Conservation (phyloP, 2,329 filamentous ascomycete genomes). For the Epichloe brachyelytri region DNA sequence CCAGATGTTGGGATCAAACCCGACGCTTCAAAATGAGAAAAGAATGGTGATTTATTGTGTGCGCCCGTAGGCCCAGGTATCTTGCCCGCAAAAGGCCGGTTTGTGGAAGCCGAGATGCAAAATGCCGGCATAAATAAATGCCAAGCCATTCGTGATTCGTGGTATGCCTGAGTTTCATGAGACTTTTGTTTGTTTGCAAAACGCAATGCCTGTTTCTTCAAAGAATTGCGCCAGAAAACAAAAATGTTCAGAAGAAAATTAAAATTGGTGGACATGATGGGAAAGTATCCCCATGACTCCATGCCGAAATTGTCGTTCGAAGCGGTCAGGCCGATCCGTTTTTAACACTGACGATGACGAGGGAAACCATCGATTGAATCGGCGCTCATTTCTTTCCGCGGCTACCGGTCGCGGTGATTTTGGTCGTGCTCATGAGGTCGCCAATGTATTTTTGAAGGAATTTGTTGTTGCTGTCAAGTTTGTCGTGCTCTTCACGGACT, state of each 20-base stretch:
- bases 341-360: too few species aligned
- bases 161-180: neutral
- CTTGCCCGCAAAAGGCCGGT: neutral
- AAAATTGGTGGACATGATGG: too few species aligned
- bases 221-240: neutral
- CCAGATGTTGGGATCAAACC: neutral
- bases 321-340: too few species aligned
- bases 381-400: conserved; percentile 38
- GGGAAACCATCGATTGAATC: neutral
- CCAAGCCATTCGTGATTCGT: neutral
- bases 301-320: too few species aligned
- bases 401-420: conserved; percentile 48
- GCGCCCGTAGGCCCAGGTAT: neutral
- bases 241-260: too few species aligned
- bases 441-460: conserved; percentile 97
- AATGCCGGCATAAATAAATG: neutral
- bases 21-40: too few species aligned
- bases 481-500: conserved; percentile 89
- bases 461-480: conserved; percentile 91
- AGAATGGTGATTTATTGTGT: too few species aligned
- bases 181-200: too few species aligned
- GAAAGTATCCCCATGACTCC: too few species aligned
- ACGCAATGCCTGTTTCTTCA: neutral
- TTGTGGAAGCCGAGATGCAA: neutral
- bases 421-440: conserved; percentile 80